Percentiles rank a stretch among this genome's conserved stretches.
These are phyloP conservation scores for Spergularia azorica DNA, from an alignment of 179 eudicot species.

Conservation along the genomic window DNA sequence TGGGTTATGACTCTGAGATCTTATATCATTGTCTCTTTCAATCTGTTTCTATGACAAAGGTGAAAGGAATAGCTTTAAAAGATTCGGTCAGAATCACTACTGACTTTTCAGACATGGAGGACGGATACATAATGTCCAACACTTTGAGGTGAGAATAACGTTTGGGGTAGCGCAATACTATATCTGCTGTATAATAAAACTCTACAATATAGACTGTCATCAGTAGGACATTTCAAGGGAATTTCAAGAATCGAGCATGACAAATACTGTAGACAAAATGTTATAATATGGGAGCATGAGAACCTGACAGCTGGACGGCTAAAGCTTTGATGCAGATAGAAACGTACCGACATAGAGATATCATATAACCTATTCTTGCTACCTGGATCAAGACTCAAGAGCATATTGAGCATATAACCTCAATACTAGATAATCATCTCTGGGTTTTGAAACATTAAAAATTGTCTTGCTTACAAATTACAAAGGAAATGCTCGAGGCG, in stretches of 20 bases:
- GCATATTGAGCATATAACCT: background rate
- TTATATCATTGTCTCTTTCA: constrained; percentile 5
- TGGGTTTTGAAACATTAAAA: background rate
- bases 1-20: background rate
- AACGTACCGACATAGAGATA: background rate
- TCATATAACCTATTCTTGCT: background rate
- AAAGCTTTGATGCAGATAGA: background rate
- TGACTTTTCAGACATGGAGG: constrained; percentile 77
- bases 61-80: constrained; percentile 74
- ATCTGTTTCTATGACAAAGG: constrained; percentile 38
- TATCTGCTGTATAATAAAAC: background rate
- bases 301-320: background rate
- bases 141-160: constrained; percentile 53
- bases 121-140: constrained; percentile 50
- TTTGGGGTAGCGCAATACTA: background rate
- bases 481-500: background rate
- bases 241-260: background rate
- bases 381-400: background rate
- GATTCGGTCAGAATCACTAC: constrained; percentile 74
- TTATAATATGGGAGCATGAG: constrained; percentile 11
- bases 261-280: background rate
- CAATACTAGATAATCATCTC: background rate
- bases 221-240: background rate
- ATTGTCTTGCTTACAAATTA: background rate
- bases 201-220: background rate